Base-by-base conservation (phyloP, 257 asterid genomes). In the Fraxinus americana region DNA sequence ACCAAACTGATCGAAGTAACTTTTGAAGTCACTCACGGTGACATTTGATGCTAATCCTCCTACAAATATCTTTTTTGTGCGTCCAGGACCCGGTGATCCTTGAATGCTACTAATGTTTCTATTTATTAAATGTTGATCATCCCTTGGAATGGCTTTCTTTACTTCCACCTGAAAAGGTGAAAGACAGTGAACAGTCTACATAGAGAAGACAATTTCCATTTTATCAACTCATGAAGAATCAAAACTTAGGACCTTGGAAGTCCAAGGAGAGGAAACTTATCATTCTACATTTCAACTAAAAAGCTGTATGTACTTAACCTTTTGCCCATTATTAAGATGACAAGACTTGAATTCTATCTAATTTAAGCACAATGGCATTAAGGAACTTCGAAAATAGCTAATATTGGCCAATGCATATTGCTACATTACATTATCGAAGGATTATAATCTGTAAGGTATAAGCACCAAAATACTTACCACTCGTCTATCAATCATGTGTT, bases 121-220 rank as follows among this genome's bases (percentile, higher is more conserved):
- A 70, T n/a, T 85, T 57, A 85, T 12, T 77, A 74, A 67, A 65
- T 78, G 88, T 38, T 87, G 83, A 23, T 87, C 91, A 25, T 87
- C 89, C 43, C 91, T 84, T 4, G 90, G 88, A 67, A 87, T 84
- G 71, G 90, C 88, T 73, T 84, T 87, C 81, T 87, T 87, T 48
- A 88, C 90, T 65, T 87, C 90, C 68, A 87, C 90, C 90, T 87
- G 84, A 75, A 75, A 50, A 32, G 69, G 73, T 41, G 43, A 35
- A 76, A 71, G 43, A 76, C 17, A 32, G 70, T 36, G 23, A 30
- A 27, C 25, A 7, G 41, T 48, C 41, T 8, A 48, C 25, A 45
- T 10, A 29, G 38, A 23, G 59, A 72, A 39, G 67, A 45, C 66
- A 6, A 6, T 1, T 10, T 27, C 27, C 1, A 23, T 72, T 17